A percentile compares a stretch with the other conserved stretches of the same genome.
Conservation (phyloP, 345 rosid species). For the Firmiana major region DNA sequence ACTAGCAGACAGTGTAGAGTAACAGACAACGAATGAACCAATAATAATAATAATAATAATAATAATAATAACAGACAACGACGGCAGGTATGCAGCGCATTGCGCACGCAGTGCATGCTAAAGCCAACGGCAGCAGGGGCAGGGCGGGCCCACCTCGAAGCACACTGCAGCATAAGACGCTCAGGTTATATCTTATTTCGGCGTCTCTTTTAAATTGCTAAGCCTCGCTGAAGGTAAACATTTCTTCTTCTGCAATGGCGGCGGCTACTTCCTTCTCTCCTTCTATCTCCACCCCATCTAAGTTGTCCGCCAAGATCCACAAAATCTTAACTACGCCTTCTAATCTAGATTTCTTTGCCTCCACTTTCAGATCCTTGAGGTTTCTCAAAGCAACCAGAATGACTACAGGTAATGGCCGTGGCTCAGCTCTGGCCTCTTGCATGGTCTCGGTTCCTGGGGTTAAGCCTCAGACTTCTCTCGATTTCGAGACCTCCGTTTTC, state of each 20-base stretch:
- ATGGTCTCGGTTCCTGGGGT: constrained; percentile 46
- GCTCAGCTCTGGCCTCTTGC: constrained; percentile 40
- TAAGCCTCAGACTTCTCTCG: constrained; percentile 34
- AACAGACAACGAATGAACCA: too few species aligned
- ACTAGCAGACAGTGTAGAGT: too few species aligned
- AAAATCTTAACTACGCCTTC: constrained; percentile 18
- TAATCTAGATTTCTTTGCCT: constrained; percentile 38
- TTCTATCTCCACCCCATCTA: constrained; percentile 27
- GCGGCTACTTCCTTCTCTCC: constrained; percentile 48
- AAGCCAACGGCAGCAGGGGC: too few species aligned
- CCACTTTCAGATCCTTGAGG: constrained; percentile 34
- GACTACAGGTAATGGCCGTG: constrained; percentile 26
- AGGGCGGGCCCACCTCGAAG: too few species aligned
- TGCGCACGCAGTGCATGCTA: too few species aligned
- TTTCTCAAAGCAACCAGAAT: constrained; percentile 24
- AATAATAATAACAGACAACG: too few species aligned
- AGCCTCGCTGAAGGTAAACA: neutral
- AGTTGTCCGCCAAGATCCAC: constrained; percentile 25
- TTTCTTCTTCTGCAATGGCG: constrained; percentile 19
- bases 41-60: too few species aligned
- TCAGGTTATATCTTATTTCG: neutral
- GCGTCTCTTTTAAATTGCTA: neutral
- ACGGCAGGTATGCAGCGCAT: too few species aligned
- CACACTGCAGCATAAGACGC: neutral
- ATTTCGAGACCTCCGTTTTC: constrained; percentile 75